Conservation (phyloP, 2,329 filamentous ascomycete genomes). For the Ophiostoma ips region DNA sequence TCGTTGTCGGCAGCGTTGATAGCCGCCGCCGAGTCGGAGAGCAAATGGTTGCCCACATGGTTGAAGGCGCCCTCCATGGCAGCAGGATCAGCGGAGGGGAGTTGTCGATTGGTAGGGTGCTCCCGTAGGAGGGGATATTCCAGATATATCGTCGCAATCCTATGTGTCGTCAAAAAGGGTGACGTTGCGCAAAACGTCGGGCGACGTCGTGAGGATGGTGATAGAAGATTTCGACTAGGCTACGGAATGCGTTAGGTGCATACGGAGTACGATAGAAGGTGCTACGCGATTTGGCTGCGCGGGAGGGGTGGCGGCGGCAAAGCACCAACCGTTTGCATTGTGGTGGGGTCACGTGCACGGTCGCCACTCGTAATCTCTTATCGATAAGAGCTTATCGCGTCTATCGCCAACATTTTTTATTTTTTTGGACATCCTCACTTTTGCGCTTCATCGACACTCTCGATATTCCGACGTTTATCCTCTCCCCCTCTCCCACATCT, state of each 20-base stretch:
- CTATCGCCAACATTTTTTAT: background rate
- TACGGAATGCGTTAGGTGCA: background rate
- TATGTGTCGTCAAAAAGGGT: background rate
- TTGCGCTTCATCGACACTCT: background rate
- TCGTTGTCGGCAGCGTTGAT: constrained; percentile 81
- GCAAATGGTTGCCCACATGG: constrained; percentile 72
- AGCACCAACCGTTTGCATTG: background rate
- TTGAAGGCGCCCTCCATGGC: constrained; percentile 71
- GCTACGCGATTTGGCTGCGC: background rate
- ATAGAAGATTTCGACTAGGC: background rate
- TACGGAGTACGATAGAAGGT: background rate
- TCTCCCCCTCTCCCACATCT: no score
- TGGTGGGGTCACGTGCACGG: background rate
- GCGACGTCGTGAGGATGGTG: background rate
- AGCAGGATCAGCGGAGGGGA: constrained; percentile 4
- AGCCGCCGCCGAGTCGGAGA: constrained; percentile 69
- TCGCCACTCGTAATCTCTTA: background rate
- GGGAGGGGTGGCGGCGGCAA: no score
- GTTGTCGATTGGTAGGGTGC: background rate
- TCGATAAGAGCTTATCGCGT: constrained; percentile 6
- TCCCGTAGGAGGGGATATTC: background rate
- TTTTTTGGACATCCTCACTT: no score
- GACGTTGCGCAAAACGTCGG: background rate
- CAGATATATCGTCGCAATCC: background rate
- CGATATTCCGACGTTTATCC: no score